Evolutionary conservation across 768 basidiomycete species (phyloP), one percentile per base, ranked within the genome.

Genomic region (Ramaria rubella): DNA sequence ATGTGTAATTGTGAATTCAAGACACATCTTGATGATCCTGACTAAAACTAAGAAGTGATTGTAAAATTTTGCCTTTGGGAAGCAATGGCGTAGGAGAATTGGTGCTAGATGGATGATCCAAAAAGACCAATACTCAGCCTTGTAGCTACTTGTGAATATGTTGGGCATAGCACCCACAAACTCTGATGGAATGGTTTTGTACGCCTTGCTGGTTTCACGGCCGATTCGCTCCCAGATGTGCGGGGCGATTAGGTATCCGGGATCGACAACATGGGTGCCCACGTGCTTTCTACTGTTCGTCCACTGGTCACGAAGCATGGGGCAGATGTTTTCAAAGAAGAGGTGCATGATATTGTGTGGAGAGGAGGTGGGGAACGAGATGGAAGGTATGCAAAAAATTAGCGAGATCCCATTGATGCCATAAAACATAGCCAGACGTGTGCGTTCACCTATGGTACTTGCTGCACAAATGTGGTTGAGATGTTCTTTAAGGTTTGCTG

Each of bases 271-370:
- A 12, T 6, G 5, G 17, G 12, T 12, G 9, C 19, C 14, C 19
- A 24, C 27, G 48, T 24, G 27, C 19, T 49, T 49, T 11, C 48
- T 8, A 24, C 12, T 62, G 2, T 64, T 70, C 4, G 17, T 34
- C 0, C 67, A 67, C 5, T 63, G 34, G 42, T 74, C 67, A 4
- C 12, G 1, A 77, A 61, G 6, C 61, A 73, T 75, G 21, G 61
- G 63, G 26, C 77, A 59, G 1, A 77, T 45, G 58, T 80, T 80
- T 58, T 77, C 75, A 61, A 64, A 74, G 23, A 79, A 64, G 0
- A 77, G 67, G 51, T 81, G 78, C 73, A 80, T 78, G 64, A 78
- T 76, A 50, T 81, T 77, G 58, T 73, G 72, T 0, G 76, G 77
- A 31, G 61, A 63, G 14, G 73, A 73, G 3, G 19, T 0, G 1